A percentile compares a stretch with the other conserved stretches of the same genome.
These are phyloP conservation scores for Draba incana DNA, from an alignment of 345 rosid species.

Conservation along the genomic window DNA sequence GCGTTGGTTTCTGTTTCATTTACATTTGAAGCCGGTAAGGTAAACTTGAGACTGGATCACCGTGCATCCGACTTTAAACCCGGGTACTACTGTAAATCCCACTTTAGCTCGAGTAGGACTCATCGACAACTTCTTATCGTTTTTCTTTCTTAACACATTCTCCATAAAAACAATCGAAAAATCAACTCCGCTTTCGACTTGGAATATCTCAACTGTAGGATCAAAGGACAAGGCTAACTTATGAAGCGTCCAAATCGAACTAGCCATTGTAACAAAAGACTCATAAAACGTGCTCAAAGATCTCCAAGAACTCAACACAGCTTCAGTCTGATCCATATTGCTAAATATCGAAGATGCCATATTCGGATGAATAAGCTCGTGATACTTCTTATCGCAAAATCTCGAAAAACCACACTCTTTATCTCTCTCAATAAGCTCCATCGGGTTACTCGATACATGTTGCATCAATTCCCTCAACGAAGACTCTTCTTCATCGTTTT, in stretches of 20 bases:
- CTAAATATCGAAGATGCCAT: conserved; percentile 87
- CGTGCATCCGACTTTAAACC: conserved; percentile 77
- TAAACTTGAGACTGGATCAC: conserved; percentile 83
- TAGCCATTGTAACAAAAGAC: conserved; percentile 84
- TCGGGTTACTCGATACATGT: conserved; percentile 75
- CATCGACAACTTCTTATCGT: conserved; percentile 24
- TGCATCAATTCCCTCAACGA: conserved; percentile 69
- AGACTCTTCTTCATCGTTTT: conserved; percentile 40
- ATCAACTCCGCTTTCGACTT: conserved; percentile 79
- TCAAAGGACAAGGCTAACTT: conserved; percentile 82
- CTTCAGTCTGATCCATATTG: conserved; percentile 69
- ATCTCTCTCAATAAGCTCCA: conserved; percentile 77
- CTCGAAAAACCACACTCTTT: conserved; percentile 66
- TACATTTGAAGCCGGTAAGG: conserved; percentile 53
- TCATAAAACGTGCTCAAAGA: conserved; percentile 68
- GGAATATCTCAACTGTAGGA: conserved; percentile 83
- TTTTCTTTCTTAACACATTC: conserved; percentile 56
- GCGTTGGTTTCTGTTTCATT: conserved; percentile 38
- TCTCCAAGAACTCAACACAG: conserved; percentile 83
- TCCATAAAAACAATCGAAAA: conserved; percentile 87
- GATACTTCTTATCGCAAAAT: conserved; percentile 90
- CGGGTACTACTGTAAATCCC: conserved; percentile 90
- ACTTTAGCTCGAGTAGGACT: conserved; percentile 59
- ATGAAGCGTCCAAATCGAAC: conserved; percentile 80
- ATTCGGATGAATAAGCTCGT: conserved; percentile 80